phyloP scores from a whole-genome alignment of 495 filamentous ascomycete species.

The Penicillium ochrochloron region DNA sequence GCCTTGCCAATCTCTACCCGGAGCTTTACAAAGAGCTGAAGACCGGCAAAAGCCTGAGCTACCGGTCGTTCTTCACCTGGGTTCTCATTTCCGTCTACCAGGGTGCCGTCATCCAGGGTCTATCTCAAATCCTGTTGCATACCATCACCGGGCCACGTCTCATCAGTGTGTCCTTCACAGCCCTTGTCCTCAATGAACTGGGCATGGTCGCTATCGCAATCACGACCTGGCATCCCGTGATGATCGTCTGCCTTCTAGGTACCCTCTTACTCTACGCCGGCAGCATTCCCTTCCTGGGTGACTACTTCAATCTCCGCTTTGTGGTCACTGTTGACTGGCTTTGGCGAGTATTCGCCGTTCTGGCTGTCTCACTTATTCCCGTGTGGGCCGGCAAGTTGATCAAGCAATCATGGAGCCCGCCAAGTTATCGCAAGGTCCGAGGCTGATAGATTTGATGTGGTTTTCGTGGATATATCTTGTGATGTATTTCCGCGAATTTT shows the following conservation, averaged over 20 bases:
- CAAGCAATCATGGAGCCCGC: conserved; percentile 81
- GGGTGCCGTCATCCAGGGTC: conserved; percentile 89
- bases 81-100: conserved; percentile 95
- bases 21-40: conserved; percentile 98
- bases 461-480: conserved; percentile 5
- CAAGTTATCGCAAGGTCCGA: conserved; percentile 95
- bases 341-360: conserved; percentile 84
- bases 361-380: conserved; percentile 79
- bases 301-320: conserved; percentile 87
- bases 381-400: conserved; percentile 84
- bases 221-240: conserved; percentile 95
- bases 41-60: conserved; percentile 78
- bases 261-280: conserved; percentile 80
- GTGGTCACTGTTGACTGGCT: conserved; percentile 79
- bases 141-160: conserved; percentile 69
- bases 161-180: conserved; percentile 90
- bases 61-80: conserved; percentile 96
- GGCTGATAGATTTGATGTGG: conserved; percentile 46
- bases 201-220: conserved; percentile 96
- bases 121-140: conserved; percentile 84
- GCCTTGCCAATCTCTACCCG: conserved; percentile 90
- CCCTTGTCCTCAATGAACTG: conserved; percentile 91
- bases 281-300: conserved; percentile 83
- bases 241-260: conserved; percentile 82
- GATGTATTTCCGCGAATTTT: conserved; percentile 2